phyloP scores from a whole-genome alignment of 495 filamentous ascomycete species.

The Penicillium psychrofluorescens region DNA sequence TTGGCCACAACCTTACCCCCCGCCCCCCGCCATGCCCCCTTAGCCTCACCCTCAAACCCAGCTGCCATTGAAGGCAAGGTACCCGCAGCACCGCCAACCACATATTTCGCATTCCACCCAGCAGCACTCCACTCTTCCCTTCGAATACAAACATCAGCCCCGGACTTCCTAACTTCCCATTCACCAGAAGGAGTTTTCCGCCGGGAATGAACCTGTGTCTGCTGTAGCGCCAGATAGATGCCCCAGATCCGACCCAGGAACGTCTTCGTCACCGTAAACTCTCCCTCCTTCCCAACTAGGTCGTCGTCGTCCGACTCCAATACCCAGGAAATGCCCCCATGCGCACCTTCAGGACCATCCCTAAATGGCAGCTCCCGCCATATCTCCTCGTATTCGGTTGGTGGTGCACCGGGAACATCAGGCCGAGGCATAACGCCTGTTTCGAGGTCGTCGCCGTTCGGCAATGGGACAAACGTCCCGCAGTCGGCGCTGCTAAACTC shows the following conservation, averaged over 20 bases:
- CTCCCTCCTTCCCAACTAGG: constrained; percentile 10
- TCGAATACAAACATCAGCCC: constrained; percentile 26
- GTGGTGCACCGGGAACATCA: constrained; percentile 27
- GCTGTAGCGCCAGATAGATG: constrained; percentile 28
- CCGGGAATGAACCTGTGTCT: constrained; percentile 16
- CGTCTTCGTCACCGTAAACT: constrained; percentile 20
- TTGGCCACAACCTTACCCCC: constrained; percentile 18
- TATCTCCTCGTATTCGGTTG: constrained; percentile 31
- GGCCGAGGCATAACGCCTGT: constrained; percentile 31
- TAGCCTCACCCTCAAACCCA: constrained; percentile 13
- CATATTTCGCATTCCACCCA: constrained; percentile 24
- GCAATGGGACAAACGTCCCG: constrained; percentile 27
- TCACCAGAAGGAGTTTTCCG: constrained; percentile 7
- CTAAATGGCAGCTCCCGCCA: constrained; percentile 29
- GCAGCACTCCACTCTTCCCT: constrained; percentile 26
- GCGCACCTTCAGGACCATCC: constrained; percentile 13
- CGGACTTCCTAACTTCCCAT: constrained; percentile 16
- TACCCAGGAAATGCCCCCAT: constrained; percentile 26
- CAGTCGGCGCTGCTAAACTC: constrained; percentile 30
- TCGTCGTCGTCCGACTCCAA: constrained; percentile 21
- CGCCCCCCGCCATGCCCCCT: constrained; percentile 9
- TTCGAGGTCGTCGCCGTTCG: constrained; percentile 36
- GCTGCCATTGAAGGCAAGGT: constrained; percentile 18
- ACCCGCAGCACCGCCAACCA: constrained; percentile 11
- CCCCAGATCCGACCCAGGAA: constrained; percentile 33